These are phyloP conservation scores for Acmispon strigosus DNA, from an alignment of 306 rosid genomes.

Conservation along the genomic window DNA sequence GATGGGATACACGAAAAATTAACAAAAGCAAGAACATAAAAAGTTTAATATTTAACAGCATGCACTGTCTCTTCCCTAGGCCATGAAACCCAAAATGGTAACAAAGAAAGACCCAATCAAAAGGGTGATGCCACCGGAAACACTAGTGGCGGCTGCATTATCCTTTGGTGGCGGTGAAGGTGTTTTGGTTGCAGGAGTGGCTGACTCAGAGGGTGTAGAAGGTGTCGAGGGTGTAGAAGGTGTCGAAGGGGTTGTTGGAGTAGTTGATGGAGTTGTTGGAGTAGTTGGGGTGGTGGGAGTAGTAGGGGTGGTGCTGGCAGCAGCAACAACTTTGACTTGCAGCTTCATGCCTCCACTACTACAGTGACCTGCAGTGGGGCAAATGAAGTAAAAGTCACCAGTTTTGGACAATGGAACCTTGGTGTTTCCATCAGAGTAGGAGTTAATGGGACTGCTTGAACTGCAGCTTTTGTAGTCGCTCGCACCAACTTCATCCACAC, in stretches of 20 bases:
- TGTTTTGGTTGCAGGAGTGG: slow-evolving; percentile 9
- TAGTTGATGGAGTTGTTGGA: slow-evolving; percentile 14
- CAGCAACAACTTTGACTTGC: slow-evolving; percentile 33
- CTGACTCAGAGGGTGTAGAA: slow-evolving; percentile 10
- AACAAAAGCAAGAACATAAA: slow-evolving; percentile 10
- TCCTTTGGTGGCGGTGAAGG: slow-evolving; percentile 32
- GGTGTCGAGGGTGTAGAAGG: slow-evolving; percentile 13
- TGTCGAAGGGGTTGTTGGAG: slow-evolving; percentile 29
- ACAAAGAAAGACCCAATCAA: slow-evolving; percentile 35
- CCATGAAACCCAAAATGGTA: slow-evolving; percentile 29
- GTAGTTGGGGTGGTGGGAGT: slow-evolving; percentile 22
- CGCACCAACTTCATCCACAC: slow-evolving; percentile 32
- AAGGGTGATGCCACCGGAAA: slow-evolving; percentile 13
- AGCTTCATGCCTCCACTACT: slow-evolving; percentile 47
- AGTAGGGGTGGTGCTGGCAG: slow-evolving; percentile 23
- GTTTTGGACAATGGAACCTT: slow-evolving; percentile 17
- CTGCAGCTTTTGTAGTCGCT: slow-evolving; percentile 33
- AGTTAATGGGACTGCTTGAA: slow-evolving; percentile 18
- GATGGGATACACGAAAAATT: slow-evolving; percentile 19
- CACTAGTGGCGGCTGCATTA: slow-evolving; percentile 10
- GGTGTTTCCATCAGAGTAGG: slow-evolving; percentile 21
- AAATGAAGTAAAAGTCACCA: slow-evolving; percentile 46
- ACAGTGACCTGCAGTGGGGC: slow-evolving; percentile 52
- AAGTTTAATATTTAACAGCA: not conserved
- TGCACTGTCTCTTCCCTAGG: slow-evolving; percentile 82